Conservation (phyloP, 2,329 filamentous ascomycete species). For the Periconia macrospinosa region DNA sequence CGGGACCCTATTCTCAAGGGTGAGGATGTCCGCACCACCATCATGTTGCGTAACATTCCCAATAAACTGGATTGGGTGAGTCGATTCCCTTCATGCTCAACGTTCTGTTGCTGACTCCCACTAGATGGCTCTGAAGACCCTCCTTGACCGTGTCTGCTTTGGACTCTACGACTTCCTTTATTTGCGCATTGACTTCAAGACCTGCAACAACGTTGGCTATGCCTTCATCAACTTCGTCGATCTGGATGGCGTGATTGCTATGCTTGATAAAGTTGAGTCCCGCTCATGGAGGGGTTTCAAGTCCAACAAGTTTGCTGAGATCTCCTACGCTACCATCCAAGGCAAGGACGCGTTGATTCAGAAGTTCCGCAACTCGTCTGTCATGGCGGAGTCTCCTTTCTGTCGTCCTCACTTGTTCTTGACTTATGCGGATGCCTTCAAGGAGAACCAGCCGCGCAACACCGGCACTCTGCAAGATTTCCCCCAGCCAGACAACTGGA, state of each 20-base stretch:
- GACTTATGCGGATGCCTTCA: constrained; percentile 49
- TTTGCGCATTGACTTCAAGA: constrained; percentile 70
- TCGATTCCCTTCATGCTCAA: constrained; percentile 1
- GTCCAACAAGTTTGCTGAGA: constrained; percentile 81
- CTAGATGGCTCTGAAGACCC: constrained; percentile 62
- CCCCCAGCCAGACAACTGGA: constrained; percentile 77
- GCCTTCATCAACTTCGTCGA: constrained; percentile 95
- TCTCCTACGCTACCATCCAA: constrained; percentile 97
- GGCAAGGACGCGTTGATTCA: constrained; percentile 87
- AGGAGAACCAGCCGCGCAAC: constrained; percentile 36
- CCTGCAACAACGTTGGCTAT: constrained; percentile 76
- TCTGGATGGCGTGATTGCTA: constrained; percentile 47
- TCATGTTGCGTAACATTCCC: constrained; percentile 94
- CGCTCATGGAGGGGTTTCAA: constrained; percentile 73
- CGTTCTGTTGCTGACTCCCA: constrained; percentile 15
- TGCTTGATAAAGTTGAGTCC: constrained; percentile 34
- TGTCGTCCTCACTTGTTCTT: constrained; percentile 76
- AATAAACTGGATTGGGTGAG: constrained; percentile 75
- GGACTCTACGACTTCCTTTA: constrained; percentile 96
- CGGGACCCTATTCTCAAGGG: constrained; percentile 44
- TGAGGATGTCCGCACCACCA: constrained; percentile 57
- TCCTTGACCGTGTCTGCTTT: constrained; percentile 76
- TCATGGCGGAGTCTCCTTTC: constrained; percentile 82
- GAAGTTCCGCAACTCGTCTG: constrained; percentile 95
- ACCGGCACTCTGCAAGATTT: constrained; percentile 75